Base-by-base conservation (phyloP, 768 basidiomycete genomes). In the Xerocomellus intermedius region DNA sequence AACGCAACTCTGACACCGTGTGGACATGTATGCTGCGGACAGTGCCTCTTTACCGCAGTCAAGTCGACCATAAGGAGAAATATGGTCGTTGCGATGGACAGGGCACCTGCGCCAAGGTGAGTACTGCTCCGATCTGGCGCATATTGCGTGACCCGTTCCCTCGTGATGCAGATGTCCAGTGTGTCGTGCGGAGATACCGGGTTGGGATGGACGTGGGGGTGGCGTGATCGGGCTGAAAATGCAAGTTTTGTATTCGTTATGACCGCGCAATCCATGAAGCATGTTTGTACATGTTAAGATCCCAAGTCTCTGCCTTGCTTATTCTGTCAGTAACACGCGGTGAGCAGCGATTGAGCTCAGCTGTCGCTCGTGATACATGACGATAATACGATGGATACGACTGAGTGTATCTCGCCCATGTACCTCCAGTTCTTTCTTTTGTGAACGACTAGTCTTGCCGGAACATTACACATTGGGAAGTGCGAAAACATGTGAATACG, bases 1-100 rank as follows among this genome's bases (percentile, higher is more conserved):
- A 84, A 88, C 56, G 86, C 90, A 5, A 87, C 88, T 1, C 67
- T 92, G 43, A 91, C 89, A 0, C 87, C 87, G 0, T 92, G 90
- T 59, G 90, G 90, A 0, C 90, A 92, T 59, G 77, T 92, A 37
- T 83, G 85, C 57, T 91, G 90, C 59, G 89, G 88, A 2, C 73
- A 79, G 5, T 92, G 90, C 69, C 78, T 91, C 5, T 91, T 89
- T 57, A 82, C 80, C 3, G 85, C 89, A 0, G 80, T 91, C 39
- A 84, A 84, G 61, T 80, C 84, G 2, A 81, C 83, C 12, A 68
- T 84, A 50, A 74, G 82, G 55, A 79, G 87, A 19, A 75, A 72
- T 68, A 38, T 71, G 73, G 45, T 59, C 63, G 44, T 62, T 2
- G 69, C 64, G 13, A 68, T 66, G 69, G 68, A 69, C 30, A 54